Conservation (phyloP, 352 stramenopile genomes). For the Phytophthora cryptogea region DNA sequence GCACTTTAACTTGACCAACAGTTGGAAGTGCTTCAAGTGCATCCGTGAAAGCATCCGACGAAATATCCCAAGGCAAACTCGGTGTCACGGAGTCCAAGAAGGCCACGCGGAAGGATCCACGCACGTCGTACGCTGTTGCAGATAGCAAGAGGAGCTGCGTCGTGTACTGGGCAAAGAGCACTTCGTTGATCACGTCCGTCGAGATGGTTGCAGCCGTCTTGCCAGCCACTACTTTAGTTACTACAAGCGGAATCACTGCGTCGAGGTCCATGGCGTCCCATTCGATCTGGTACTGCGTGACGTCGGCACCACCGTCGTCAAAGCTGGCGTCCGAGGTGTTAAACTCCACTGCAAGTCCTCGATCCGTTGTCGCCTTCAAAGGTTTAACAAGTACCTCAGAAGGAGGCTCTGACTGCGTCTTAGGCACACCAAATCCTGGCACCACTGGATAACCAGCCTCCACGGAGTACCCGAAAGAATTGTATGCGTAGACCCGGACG, state of each 20-base stretch:
- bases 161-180: constrained; percentile 86
- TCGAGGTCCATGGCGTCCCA: constrained; percentile 92
- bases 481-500: constrained; percentile 92
- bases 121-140: constrained; percentile 80
- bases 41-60: constrained; percentile 75
- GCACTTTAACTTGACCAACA: constrained; percentile 81
- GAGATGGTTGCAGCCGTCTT: constrained; percentile 23
- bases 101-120: constrained; percentile 85
- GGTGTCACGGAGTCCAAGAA: constrained; percentile 74
- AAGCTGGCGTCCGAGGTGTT: constrained; percentile 47
- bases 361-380: constrained; percentile 32
- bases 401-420: constrained; percentile 76
- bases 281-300: constrained; percentile 92
- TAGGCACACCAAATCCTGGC: constrained; percentile 68
- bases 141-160: constrained; percentile 91
- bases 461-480: constrained; percentile 91
- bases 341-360: constrained; percentile 80
- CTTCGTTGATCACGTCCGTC: constrained; percentile 39
- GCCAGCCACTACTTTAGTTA: constrained; percentile 6
- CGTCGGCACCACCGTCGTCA: constrained; percentile 78
- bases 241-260: constrained; percentile 39
- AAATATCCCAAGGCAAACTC: constrained; percentile 72
- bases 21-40: constrained; percentile 84
- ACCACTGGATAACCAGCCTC: constrained; percentile 65
- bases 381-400: constrained; percentile 49